Conservation (phyloP, 1,139 yeast species). For the Yamadazyma sp. region DNA sequence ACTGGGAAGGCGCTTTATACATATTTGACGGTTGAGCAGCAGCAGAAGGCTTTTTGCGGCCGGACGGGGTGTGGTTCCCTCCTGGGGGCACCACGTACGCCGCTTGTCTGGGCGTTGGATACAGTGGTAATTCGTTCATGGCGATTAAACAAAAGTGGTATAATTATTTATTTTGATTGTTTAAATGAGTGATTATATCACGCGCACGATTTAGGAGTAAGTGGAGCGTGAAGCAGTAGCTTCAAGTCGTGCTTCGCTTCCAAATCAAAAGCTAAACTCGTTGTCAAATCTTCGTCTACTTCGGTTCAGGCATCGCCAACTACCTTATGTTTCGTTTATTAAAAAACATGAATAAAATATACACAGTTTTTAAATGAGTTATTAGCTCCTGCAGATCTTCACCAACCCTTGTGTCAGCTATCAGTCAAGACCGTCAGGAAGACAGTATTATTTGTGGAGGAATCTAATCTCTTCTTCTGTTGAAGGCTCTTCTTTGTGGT, state of each 20-base stretch:
- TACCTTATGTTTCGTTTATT: slow-evolving; percentile 19
- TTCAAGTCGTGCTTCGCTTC: too few species aligned
- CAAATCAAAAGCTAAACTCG: too few species aligned
- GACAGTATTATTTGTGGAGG: not conserved
- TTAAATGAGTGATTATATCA: too few species aligned
- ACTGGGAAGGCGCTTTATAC: slow-evolving; percentile 13
- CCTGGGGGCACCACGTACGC: slow-evolving; percentile 29
- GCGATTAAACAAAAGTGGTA: too few species aligned
- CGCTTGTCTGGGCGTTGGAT: slow-evolving; percentile 51
- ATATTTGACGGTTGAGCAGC: slow-evolving; percentile 9
- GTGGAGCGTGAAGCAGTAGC: not conserved
- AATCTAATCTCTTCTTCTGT: slow-evolving; percentile 48
- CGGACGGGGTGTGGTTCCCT: slow-evolving; percentile 2
- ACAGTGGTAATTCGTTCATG: slow-evolving; percentile 45
- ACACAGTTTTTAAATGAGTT: slow-evolving; percentile 12
- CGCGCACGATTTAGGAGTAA: not conserved
- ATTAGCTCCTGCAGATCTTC: too few species aligned
- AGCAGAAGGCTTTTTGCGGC: slow-evolving; percentile 7
- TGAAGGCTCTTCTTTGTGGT: slow-evolving; percentile 41
- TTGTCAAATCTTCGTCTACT: too few species aligned
- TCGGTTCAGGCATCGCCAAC: too few species aligned
- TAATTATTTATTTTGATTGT: slow-evolving; percentile 1
- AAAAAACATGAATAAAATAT: slow-evolving; percentile 19
- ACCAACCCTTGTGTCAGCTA: too few species aligned
- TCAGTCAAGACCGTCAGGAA: too few species aligned